phyloP scores from a whole-genome alignment of 1,284 basidiomycete species.

The Anthracocystis walkeri region DNA sequence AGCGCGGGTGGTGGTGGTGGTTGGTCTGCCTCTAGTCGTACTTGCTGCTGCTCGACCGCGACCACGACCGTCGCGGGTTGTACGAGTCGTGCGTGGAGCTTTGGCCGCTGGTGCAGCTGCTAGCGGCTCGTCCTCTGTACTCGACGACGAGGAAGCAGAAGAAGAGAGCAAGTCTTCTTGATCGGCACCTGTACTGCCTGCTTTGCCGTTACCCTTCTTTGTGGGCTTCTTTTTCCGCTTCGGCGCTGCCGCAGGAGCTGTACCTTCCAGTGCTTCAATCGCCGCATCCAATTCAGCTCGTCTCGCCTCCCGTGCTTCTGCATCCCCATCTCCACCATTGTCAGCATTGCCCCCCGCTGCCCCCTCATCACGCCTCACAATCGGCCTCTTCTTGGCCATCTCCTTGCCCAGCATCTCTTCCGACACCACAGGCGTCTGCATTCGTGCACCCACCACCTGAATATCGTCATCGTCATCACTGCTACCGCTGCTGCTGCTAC shows the following conservation, averaged over 20 bases:
- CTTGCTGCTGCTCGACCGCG: slow-evolving; percentile 8
- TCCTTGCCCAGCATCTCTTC: slow-evolving; percentile 61
- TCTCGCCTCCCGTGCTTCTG: slow-evolving; percentile 7
- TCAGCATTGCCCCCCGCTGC: neutral
- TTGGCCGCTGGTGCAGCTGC: neutral
- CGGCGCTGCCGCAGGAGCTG: slow-evolving; percentile 1
- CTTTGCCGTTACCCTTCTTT: neutral
- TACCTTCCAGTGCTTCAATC: slow-evolving; percentile 46
- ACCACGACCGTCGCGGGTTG: slow-evolving; percentile 10
- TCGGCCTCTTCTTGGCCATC: slow-evolving; percentile 51
- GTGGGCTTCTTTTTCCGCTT: slow-evolving; percentile 24
- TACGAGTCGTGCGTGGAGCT: slow-evolving; percentile 8
- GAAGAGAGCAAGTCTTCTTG: slow-evolving; percentile 17
- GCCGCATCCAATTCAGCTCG: slow-evolving; percentile 45
- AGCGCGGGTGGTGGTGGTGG: neutral
- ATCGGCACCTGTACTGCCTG: neutral
- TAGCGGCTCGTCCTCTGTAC: slow-evolving; percentile 9
- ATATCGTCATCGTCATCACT: slow-evolving; percentile 24
- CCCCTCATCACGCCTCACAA: slow-evolving; percentile 44
- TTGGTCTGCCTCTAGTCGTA: neutral
- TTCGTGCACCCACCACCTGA: slow-evolving; percentile 33
- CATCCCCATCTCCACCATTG: neutral
- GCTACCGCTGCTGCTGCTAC: slow-evolving; percentile 18
- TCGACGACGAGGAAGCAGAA: slow-evolving; percentile 15
- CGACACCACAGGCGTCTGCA: slow-evolving; percentile 36